Conservation (phyloP, 805 yeast genomes). For the Sugiyamaella marilandica region DNA sequence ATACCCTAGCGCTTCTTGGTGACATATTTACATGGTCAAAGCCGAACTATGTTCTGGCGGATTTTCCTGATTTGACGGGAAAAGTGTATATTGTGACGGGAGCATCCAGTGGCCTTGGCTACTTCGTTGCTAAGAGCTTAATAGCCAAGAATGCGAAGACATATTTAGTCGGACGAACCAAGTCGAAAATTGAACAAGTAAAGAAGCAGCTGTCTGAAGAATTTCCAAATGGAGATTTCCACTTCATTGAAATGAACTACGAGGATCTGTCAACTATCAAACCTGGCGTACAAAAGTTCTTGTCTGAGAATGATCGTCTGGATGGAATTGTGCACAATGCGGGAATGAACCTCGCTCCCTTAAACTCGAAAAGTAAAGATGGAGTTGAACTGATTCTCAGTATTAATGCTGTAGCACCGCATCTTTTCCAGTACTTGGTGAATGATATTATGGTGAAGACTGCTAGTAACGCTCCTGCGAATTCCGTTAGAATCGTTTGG, state of each 20-base stretch:
- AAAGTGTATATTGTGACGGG: slow-evolving; percentile 35
- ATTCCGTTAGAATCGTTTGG: slow-evolving; percentile 42
- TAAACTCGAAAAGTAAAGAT: slow-evolving; percentile 32
- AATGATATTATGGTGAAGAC: slow-evolving; percentile 36
- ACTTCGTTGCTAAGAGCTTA: slow-evolving; percentile 32
- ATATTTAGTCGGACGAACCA: slow-evolving; percentile 35
- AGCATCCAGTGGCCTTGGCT: slow-evolving; percentile 34
- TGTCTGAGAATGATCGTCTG: slow-evolving; percentile 5
- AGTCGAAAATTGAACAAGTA: slow-evolving; percentile 30
- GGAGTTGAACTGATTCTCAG: slow-evolving; percentile 45
- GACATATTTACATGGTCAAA: neutral
- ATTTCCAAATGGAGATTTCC: slow-evolving; percentile 20
- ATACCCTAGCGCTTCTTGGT: neutral
- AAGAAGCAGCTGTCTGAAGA: slow-evolving; percentile 29
- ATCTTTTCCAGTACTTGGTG: slow-evolving; percentile 38
- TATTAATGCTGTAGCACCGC: slow-evolving; percentile 45
- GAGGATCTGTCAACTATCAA: slow-evolving; percentile 8
- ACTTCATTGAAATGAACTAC: slow-evolving; percentile 32
- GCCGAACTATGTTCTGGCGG: neutral
- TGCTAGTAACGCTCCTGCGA: slow-evolving; percentile 25
- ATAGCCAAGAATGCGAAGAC: slow-evolving; percentile 33
- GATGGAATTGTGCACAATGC: slow-evolving; percentile 41
- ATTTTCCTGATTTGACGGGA: slow-evolving; percentile 34
- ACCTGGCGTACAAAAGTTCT: slow-evolving; percentile 8
- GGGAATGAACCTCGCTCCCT: slow-evolving; percentile 40